Percentiles rank a stretch among this genome's conserved stretches.
Evolutionary conservation across 495 filamentous ascomycete genomes (phyloP).

Genomic region (Filosporella fistucella): DNA sequence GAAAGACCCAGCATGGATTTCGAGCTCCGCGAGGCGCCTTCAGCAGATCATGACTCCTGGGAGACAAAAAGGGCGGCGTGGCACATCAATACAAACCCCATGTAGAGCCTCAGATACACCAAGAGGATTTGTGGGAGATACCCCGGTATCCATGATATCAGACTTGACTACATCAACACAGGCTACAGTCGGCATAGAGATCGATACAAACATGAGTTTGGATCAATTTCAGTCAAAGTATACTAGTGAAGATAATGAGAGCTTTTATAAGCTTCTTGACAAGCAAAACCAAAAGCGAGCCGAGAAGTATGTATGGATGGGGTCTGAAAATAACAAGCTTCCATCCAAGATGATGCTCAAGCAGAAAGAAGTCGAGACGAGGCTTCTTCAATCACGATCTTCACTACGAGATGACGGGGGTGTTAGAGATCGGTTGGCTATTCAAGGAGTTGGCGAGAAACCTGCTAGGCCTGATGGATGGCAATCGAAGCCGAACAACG

Average conservation of each 20-base stretch:
- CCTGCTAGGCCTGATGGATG: slow-evolving; percentile 77
- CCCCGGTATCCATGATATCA: slow-evolving; percentile 56
- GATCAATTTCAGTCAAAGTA: slow-evolving; percentile 86
- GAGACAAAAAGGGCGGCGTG: slow-evolving; percentile 36
- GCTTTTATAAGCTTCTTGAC: slow-evolving; percentile 88
- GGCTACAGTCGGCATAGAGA: slow-evolving; percentile 31
- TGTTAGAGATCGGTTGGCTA: slow-evolving; percentile 46
- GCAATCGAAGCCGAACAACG: slow-evolving; percentile 70
- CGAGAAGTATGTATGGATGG: slow-evolving; percentile 83
- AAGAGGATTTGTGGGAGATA: slow-evolving; percentile 55
- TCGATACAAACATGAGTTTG: slow-evolving; percentile 80
- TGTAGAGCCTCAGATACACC: slow-evolving; percentile 42
- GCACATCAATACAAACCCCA: slow-evolving; percentile 28
- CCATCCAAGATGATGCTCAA: slow-evolving; percentile 83
- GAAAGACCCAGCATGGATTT: slow-evolving; percentile 79
- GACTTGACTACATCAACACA: slow-evolving; percentile 27
- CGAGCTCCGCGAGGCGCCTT: slow-evolving; percentile 67
- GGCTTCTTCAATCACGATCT: slow-evolving; percentile 46
- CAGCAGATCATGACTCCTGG: slow-evolving; percentile 79
- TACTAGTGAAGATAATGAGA: slow-evolving; percentile 95
- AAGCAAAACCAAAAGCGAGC: slow-evolving; percentile 80
- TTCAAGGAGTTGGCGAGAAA: slow-evolving; percentile 60
- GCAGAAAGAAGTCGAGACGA: slow-evolving; percentile 63
- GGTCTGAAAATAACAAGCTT: slow-evolving; percentile 75
- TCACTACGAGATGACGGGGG: slow-evolving; percentile 46